Conservation (phyloP, 1,284 basidiomycete species). For the Pascua guehoae region DNA sequence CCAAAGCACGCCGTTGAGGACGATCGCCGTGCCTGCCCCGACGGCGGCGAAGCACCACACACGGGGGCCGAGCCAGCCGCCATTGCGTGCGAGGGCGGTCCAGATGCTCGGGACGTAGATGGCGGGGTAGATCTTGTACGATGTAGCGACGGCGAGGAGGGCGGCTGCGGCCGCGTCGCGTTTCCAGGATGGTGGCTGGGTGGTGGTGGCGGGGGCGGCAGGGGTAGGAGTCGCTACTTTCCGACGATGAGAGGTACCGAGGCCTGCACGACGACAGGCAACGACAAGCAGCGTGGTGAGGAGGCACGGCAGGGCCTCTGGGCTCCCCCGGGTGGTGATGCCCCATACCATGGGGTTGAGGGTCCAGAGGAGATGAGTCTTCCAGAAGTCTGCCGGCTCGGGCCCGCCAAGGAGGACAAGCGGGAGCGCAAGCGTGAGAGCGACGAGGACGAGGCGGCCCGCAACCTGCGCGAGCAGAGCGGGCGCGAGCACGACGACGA, state of each 20-base stretch:
- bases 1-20: constrained; percentile 66
- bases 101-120: constrained; percentile 81
- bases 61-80: constrained; percentile 56
- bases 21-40: constrained; percentile 66
- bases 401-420: constrained; percentile 61
- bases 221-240: constrained; percentile 25
- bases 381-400: constrained; percentile 18
- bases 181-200: neutral
- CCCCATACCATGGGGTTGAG: constrained; percentile 92
- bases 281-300: constrained; percentile 59
- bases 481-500: constrained; percentile 77
- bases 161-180: constrained; percentile 60
- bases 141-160: constrained; percentile 71
- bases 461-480: constrained; percentile 76
- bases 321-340: constrained; percentile 93
- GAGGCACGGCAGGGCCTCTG: constrained; percentile 80
- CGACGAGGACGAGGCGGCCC: constrained; percentile 85
- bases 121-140: constrained; percentile 94
- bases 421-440: constrained; percentile 79
- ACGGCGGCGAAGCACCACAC: constrained; percentile 67
- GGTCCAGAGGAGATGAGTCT: constrained; percentile 62
- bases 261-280: constrained; percentile 57
- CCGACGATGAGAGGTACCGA: neutral
- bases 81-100: constrained; percentile 54
- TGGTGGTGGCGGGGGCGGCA: neutral